Conservation (phyloP, 495 filamentous ascomycete species). For the Echria macrotheca region DNA sequence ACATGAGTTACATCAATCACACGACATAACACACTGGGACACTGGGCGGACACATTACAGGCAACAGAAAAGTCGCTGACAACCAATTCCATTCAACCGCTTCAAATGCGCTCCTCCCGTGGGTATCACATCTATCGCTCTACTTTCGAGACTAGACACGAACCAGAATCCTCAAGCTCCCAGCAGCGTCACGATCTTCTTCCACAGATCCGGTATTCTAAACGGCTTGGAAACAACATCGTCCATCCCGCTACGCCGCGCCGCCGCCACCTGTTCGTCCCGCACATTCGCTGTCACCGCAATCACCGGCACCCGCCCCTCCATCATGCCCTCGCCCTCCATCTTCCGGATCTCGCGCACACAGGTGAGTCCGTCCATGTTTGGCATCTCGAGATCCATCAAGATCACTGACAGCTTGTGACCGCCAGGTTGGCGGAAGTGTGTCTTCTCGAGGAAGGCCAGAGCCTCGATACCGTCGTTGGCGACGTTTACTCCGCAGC, state of each 20-base stretch:
- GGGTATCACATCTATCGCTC: no score
- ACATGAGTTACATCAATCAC: no score
- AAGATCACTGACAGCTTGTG: slow-evolving; percentile 48
- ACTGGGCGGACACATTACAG: no score
- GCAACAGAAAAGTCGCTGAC: no score
- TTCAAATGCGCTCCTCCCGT: no score
- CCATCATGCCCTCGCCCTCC: slow-evolving; percentile 38
- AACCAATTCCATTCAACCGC: no score
- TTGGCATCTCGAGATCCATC: slow-evolving; percentile 77
- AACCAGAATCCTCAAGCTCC: not conserved
- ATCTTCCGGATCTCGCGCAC: slow-evolving; percentile 56
- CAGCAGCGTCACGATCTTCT: slow-evolving; percentile 45
- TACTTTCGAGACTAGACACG: no score
- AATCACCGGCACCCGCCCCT: slow-evolving; percentile 58
- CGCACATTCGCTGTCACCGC: slow-evolving; percentile 71
- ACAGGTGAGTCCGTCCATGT: slow-evolving; percentile 71
- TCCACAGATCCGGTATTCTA: slow-evolving; percentile 57
- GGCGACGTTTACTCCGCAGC: slow-evolving; percentile 56
- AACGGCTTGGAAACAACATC: slow-evolving; percentile 72
- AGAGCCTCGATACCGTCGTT: slow-evolving; percentile 68
- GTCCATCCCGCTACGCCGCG: slow-evolving; percentile 64
- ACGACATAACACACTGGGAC: no score
- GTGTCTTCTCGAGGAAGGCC: slow-evolving; percentile 35
- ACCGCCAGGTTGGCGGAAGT: not conserved
- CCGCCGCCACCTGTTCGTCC: slow-evolving; percentile 54